Evolutionary conservation across 2,329 filamentous ascomycete species (phyloP), one percentile per base, ranked within the genome.

Genomic region (Metarhizium sp.): DNA sequence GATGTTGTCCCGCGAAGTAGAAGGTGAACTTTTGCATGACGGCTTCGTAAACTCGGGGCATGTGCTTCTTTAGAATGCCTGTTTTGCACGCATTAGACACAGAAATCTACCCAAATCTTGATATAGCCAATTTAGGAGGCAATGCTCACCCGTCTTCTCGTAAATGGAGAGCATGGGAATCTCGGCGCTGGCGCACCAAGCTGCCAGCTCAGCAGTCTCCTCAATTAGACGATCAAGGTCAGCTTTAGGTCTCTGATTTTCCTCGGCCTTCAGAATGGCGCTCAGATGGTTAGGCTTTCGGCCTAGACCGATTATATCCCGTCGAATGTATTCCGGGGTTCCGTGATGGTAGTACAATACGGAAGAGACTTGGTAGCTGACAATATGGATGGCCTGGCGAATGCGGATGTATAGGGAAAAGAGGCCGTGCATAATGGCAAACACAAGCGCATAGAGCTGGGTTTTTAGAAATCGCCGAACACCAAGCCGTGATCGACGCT

Each of bases 301-400:
- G 56, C 77, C 79, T 56, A 99, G 72, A 10, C 80, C 78, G 68
- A 84, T 84, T 30, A 97, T 86, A 73, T 99, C 94, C 65, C 87
- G 86, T 65, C 87, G 85, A 62, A 99, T 96, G 67, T 96, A 84
- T 67, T 95, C 90, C 7, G 94, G 94, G 0, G 92, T 95, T 53
- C 90, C 88, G 71, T 99, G 94, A 73, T 99, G 95, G 74, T 99
- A 94, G 70, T 92, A 92, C 54, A 95, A 78, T 58, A 97, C 81
- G 10, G 90, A 88, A 53, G 90, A 82, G 60, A 92, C 75, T 57
- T 88, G 85, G 68, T 94, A 88, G 62, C 84, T 77, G 51, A 95
- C 79, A 8, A 86, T 82, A 69, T 92, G 87, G 73, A 90, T 94
- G 55, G 84, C 82, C 67, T 90, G 85, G 56, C 92, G 85, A 57